Conservation (phyloP, 768 basidiomycete species). For the Pleurotus giganteus region DNA sequence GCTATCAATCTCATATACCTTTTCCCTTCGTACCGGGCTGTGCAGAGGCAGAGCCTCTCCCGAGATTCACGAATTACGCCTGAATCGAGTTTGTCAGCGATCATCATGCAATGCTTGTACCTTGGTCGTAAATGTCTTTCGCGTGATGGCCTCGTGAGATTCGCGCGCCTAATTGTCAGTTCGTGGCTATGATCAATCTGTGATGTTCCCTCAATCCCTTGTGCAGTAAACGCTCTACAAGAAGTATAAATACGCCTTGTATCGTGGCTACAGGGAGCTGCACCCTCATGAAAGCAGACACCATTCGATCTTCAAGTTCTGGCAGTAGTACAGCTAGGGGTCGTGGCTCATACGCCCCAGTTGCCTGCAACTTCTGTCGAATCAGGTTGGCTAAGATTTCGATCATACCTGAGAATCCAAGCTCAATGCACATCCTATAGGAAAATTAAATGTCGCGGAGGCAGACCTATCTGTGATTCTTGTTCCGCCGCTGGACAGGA, state of each 20-base stretch:
- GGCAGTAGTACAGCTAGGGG: constrained; percentile 24
- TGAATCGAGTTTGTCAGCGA: background rate
- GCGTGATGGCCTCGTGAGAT: background rate
- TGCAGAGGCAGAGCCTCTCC: background rate
- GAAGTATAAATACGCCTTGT: background rate
- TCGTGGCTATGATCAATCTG: constrained; percentile 1
- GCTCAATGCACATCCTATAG: constrained; percentile 20
- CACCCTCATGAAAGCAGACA: constrained; percentile 20
- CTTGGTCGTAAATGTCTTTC: background rate
- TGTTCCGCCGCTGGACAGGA: constrained; percentile 38
- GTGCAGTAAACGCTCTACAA: background rate
- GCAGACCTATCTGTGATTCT: constrained; percentile 40
- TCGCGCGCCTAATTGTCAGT: background rate
- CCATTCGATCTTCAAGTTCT: constrained; percentile 18
- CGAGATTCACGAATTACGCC: constrained; percentile 2
- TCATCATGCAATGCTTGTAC: constrained; percentile 1
- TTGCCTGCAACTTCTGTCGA: constrained; percentile 38
- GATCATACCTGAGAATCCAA: background rate
- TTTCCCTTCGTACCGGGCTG: background rate
- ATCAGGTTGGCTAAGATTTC: constrained; percentile 31
- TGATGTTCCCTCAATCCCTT: background rate
- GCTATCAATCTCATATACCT: background rate
- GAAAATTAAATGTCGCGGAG: constrained; percentile 47
- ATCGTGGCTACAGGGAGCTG: background rate
- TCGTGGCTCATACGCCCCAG: constrained; percentile 33